A percentile compares a stretch with the other conserved stretches of the same genome.
phyloP scores from a whole-genome alignment of 305 asterid genomes.

The Solanum hybrid region DNA sequence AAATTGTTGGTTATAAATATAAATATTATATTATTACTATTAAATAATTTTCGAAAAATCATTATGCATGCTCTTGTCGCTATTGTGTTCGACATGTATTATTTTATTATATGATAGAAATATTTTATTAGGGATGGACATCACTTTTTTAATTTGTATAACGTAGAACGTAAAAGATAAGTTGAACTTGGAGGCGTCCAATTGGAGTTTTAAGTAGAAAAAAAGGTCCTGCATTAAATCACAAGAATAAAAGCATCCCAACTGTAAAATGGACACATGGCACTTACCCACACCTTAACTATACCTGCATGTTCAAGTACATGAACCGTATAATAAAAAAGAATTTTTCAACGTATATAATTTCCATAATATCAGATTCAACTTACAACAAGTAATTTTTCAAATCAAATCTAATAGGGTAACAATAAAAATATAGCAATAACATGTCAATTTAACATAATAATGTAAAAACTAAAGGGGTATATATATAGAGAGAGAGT shows the following conservation, averaged over 20 bases:
- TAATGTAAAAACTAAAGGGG: not conserved
- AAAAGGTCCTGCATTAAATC: not conserved
- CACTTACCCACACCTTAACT: not conserved
- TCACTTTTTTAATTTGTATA: not conserved
- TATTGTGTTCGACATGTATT: not conserved
- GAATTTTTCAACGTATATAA: not conserved
- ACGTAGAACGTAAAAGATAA: not conserved
- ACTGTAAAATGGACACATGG: slow-evolving; percentile 4
- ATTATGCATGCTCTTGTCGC: not conserved
- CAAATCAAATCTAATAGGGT: not conserved
- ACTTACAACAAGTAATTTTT: not conserved
- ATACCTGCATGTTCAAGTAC: not conserved
- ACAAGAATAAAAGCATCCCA: not conserved
- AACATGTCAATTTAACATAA: not conserved
- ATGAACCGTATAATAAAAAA: not conserved
- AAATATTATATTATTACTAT: no score
- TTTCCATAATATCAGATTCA: not conserved
- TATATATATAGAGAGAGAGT: not conserved
- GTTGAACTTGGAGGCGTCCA: not conserved
- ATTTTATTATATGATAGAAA: not conserved
- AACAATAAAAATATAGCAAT: not conserved
- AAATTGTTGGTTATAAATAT: no score
- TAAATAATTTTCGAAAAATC: not conserved
- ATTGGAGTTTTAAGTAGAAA: not conserved
- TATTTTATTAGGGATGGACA: not conserved